These are phyloP conservation scores for Paulownia fortunei DNA, from an alignment of 257 asterid genomes.

Conservation along the genomic window DNA sequence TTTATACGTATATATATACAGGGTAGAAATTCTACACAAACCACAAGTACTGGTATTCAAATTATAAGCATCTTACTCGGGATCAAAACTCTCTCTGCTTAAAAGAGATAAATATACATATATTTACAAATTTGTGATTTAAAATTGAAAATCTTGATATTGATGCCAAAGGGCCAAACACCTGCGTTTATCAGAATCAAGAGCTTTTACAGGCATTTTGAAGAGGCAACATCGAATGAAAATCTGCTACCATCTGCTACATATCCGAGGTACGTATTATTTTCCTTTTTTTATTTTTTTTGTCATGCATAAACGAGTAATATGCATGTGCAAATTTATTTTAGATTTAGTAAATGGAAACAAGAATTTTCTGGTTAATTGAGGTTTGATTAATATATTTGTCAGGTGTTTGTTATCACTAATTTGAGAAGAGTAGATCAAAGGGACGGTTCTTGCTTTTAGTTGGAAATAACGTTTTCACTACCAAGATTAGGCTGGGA, in stretches of 20 bases:
- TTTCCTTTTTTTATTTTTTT: not conserved
- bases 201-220: not conserved
- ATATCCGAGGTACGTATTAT: conserved; percentile 27
- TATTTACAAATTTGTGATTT: not conserved
- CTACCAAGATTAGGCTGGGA: too few relatives aligned
- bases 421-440: too few relatives aligned
- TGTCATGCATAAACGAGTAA: not conserved
- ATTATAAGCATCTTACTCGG: not conserved
- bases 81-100: conserved; percentile 5
- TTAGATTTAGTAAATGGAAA: too few relatives aligned
- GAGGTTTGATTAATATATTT: not conserved
- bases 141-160: conserved; percentile 1
- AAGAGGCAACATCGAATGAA: not conserved
- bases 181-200: not conserved
- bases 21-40: not conserved
- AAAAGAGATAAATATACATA: not conserved
- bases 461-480: too few relatives aligned
- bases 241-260: conserved; percentile 13
- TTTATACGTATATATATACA: not conserved
- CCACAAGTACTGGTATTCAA: not conserved
- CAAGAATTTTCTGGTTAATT: not conserved
- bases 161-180: not conserved
- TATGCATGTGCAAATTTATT: too few relatives aligned
- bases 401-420: not conserved
- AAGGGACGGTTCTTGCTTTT: too few relatives aligned